Base-by-base conservation (phyloP, 495 filamentous ascomycete genomes). In the Tuber brumale region DNA sequence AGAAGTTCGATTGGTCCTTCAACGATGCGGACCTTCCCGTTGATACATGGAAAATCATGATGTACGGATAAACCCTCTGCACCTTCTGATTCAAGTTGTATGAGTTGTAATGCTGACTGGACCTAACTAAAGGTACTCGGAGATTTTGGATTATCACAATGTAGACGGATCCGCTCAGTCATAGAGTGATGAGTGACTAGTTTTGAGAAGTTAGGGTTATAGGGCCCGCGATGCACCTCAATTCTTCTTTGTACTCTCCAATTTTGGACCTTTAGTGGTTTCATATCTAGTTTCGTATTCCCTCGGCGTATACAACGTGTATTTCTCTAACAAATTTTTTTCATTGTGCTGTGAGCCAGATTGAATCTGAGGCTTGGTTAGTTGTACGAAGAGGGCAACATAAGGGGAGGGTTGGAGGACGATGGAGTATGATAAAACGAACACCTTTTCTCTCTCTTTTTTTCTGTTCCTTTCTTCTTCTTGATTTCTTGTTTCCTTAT, bases 1-100 rank as follows among this genome's bases (percentile, higher is more conserved):
- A 97, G 87, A 98, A 96, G 86, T 99, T 99, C 82, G 95, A 99
- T 84, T 99, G 95, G 95, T 97, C 94, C n/a, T 99, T 99, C 86
- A 99, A 97, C 84, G 95, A 99, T 83, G 96, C 95, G 46, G 95
- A 99, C 86, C 85, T 99, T 75, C 95, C 95, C 0, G 94, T 98
- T 61, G 95, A 99, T 81, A 97, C 96, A n/a, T 99, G 95, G 95
- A 98, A 98, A 86, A 97, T 99, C 83, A 99, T 98, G 95, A 99
- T 99, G 95, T 98, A 88, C 80, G 91, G 31, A 48, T 61, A 27
- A 46, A 51, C 19, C 21, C 14, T 23, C 57, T 37, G 27, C 75
- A 42, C 31, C 7, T 5, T 8, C 12, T 37, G 1, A 41, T 61
- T 45, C 44, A 74, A 23, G 45, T 14, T 66, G 16, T 12, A 27